Evolutionary conservation across 805 yeast species (phyloP), one percentile per base, ranked within the genome.

Genomic region (Candida anglica): DNA sequence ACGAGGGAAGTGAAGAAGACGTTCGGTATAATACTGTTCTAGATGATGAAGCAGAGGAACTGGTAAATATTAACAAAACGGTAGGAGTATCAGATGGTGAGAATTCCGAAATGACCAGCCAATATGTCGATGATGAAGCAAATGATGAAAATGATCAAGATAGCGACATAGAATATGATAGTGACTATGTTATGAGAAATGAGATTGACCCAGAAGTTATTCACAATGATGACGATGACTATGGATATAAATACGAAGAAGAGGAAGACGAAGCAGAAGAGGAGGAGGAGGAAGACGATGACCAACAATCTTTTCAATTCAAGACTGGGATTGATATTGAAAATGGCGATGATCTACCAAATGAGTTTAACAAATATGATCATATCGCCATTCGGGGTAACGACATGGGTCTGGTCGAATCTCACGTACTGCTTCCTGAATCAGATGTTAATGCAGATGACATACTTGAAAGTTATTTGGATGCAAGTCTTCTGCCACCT

Each of bases 391-490:
- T 58, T 10, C 53, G 52, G 27, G 52, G 54, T 10, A 19, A 27
- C 17, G 28, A 35, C 15, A n/a, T 25, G 8, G 15, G 8, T 25
- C 10, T n/a, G 22, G 16, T 17, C 6, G 29, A 21, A 4, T 21
- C 38, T 6, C 33, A 33, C 15, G 48, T 44, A 21, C 28, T 21
- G 39, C 21, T 26, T 15, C 32, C 24, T 28, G 44, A 30, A 11
- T 32, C 28, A n/a, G 43, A 41, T 17, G 25, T 19, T 14, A 44
- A 42, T 20, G 55, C 42, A n/a, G 48, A 56, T 15, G 89, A 56
- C 34, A 49, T 56, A 5, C 43, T 60, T 8, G 66, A 60, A 27
- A 53, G 50, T 33, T 60, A 60, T 37, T 35, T 60, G 25, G 58
- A 50, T 19, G 23, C 39, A 5, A 52, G 52, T 25, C 40, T 44